Percentiles rank a stretch among this genome's conserved stretches.
Conservation (phyloP, 1,284 basidiomycete species). For the Mycena citricolor region DNA sequence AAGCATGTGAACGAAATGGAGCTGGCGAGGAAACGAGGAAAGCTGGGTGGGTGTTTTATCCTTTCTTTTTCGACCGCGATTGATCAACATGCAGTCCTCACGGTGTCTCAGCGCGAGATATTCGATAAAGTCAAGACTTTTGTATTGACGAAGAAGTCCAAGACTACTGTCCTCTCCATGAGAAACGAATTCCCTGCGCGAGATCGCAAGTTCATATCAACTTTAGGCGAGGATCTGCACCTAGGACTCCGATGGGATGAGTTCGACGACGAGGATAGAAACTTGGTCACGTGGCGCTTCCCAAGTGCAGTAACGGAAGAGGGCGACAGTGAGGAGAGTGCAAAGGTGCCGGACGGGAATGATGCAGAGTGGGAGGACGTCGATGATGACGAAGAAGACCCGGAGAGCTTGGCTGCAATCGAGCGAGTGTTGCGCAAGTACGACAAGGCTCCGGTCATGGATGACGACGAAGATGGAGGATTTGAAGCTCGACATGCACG, state of each 20-base stretch:
- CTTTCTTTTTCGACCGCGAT: neutral
- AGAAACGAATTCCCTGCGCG: conserved; percentile 76
- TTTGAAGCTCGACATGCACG: conserved; percentile 78
- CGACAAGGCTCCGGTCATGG: conserved; percentile 74
- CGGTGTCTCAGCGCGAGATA: conserved; percentile 69
- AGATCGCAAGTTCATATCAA: conserved; percentile 76
- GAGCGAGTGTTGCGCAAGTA: conserved; percentile 88
- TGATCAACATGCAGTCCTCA: conserved; percentile 53
- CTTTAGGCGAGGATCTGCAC: conserved; percentile 74
- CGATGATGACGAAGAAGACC: conserved; percentile 48
- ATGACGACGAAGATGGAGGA: conserved; percentile 67
- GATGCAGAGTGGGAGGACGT: conserved; percentile 38
- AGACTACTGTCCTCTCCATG: conserved; percentile 56
- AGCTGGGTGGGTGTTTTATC: conserved; percentile 45
- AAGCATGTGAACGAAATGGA: conserved; percentile 69
- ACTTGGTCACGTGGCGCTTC: conserved; percentile 64
- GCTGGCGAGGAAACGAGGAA: conserved; percentile 45
- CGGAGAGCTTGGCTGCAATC: conserved; percentile 69
- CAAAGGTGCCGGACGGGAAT: conserved; percentile 38
- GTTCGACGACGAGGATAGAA: conserved; percentile 81
- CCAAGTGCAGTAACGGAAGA: conserved; percentile 41
- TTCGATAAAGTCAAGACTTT: conserved; percentile 78
- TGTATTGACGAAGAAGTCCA: conserved; percentile 55
- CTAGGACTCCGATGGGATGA: conserved; percentile 86
- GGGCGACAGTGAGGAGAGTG: conserved; percentile 31